phyloP scores from a whole-genome alignment of 2,329 filamentous ascomycete species.

The Phaeosphaeria sp. region DNA sequence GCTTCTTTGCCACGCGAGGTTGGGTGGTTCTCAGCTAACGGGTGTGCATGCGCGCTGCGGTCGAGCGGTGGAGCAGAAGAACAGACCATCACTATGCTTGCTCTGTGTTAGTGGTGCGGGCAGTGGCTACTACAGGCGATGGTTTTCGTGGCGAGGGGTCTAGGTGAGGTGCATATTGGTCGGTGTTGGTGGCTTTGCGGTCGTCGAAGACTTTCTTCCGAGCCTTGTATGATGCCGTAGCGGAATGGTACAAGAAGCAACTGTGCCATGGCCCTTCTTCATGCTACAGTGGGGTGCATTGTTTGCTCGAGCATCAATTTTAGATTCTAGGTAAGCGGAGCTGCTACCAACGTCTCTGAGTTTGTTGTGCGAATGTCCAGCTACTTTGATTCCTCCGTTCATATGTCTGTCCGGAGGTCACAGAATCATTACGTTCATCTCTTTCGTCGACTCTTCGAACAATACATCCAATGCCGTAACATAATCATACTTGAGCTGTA shows the following conservation, averaged over 20 bases:
- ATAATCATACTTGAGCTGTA: background rate
- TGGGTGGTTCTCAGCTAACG: background rate
- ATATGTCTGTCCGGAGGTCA: background rate
- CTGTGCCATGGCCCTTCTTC: too few species aligned
- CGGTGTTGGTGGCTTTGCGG: too few species aligned
- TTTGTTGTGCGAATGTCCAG: too few species aligned
- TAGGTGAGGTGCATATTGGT: background rate
- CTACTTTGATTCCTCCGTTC: too few species aligned
- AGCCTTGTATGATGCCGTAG: background rate
- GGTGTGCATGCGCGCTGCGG: background rate
- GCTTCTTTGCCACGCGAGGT: conserved; percentile 2
- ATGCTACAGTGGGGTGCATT: too few species aligned
- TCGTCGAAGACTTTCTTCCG: background rate
- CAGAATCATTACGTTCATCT: background rate
- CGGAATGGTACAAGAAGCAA: background rate
- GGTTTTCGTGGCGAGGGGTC: background rate
- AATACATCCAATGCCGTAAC: background rate
- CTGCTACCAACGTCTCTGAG: too few species aligned
- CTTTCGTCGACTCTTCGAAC: background rate
- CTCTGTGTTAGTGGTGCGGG: background rate
- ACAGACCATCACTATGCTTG: background rate
- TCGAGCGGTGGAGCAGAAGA: background rate
- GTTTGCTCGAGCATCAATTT: too few species aligned
- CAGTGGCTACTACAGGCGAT: background rate
- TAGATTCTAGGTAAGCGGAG: too few species aligned